A percentile compares a stretch with the other conserved stretches of the same genome.
Evolutionary conservation across 2,329 filamentous ascomycete species (phyloP).

Genomic region (Periconia sp.): DNA sequence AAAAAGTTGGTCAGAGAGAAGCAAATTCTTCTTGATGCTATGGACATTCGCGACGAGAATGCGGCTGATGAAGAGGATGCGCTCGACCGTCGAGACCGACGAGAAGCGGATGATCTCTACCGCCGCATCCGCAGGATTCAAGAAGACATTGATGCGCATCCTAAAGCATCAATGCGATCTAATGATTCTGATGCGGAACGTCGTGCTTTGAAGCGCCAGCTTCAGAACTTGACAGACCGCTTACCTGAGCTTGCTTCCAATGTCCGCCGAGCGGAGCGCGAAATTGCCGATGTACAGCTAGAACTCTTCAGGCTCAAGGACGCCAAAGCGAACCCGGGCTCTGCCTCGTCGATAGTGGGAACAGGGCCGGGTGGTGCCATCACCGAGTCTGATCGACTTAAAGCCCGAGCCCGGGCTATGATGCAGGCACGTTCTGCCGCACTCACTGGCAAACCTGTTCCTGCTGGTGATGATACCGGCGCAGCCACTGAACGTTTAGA

Average conservation of each 20-base stretch:
- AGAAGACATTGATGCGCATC: conserved; percentile 92
- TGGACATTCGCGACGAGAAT: conserved; percentile 95
- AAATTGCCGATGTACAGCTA: conserved; percentile 87
- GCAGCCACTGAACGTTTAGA: conserved; percentile 86
- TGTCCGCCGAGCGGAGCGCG: conserved; percentile 87
- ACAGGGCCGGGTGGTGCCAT: conserved; percentile 90
- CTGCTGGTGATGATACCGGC: conserved; percentile 72
- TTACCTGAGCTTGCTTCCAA: conserved; percentile 91
- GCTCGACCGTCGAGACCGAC: conserved; percentile 85
- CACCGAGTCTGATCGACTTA: conserved; percentile 92
- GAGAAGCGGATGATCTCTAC: conserved; percentile 93
- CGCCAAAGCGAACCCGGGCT: conserved; percentile 86
- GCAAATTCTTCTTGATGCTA: conserved; percentile 90
- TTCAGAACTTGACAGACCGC: conserved; percentile 87
- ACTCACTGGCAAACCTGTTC: conserved; percentile 80
- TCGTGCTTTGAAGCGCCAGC: conserved; percentile 82
- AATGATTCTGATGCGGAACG: conserved; percentile 88
- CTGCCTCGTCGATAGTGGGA: conserved; percentile 81
- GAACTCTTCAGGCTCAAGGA: conserved; percentile 94
- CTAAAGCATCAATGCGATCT: conserved; percentile 66
- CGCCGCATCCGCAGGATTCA: conserved; percentile 89
- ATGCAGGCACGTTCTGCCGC: conserved; percentile 98
- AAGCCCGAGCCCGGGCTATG: conserved; percentile 94
- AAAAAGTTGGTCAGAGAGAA: conserved; percentile 93
- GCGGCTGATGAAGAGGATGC: conserved; percentile 89